A percentile compares a stretch with the other conserved stretches of the same genome.
Conservation (phyloP, 73 alveolate genomes). For the Symbiodinium natans region DNA sequence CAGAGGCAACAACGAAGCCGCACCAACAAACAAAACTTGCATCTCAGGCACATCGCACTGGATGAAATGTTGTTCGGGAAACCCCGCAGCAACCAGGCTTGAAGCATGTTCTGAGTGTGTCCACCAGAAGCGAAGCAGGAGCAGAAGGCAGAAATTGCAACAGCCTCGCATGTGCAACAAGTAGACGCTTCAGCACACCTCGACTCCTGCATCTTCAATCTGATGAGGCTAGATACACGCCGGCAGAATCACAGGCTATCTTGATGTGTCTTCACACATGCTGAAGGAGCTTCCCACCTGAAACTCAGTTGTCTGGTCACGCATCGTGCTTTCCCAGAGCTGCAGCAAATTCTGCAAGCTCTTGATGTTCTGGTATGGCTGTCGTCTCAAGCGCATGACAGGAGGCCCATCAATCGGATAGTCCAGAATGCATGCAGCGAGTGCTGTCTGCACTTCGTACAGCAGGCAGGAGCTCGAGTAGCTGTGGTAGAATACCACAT, state of each 20-base stretch:
- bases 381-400: constrained; percentile 35
- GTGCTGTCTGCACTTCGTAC: constrained; percentile 49
- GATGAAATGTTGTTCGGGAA: constrained; percentile 31
- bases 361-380: neutral
- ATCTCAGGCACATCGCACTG: constrained; percentile 11
- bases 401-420: constrained; percentile 62
- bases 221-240: no score
- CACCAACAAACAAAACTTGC: no score
- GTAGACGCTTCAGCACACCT: no score
- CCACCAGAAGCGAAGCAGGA: constrained; percentile 77
- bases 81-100: constrained; percentile 37
- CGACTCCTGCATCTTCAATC: no score
- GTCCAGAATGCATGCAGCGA: constrained; percentile 30
- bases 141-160: constrained; percentile 56
- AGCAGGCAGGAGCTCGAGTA: constrained; percentile 17
- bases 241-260: no score
- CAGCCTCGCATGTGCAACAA: neutral
- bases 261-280: no score
- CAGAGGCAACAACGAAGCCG: no score
- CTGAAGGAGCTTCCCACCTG: neutral
- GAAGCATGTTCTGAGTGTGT: constrained; percentile 21
- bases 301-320: constrained; percentile 42
- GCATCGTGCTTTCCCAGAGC: constrained; percentile 15
- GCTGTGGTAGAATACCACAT: constrained; percentile 25
- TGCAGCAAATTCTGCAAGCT: neutral